These are phyloP conservation scores for Cinchona pubescens DNA, from an alignment of 257 asterid species.

Conservation along the genomic window DNA sequence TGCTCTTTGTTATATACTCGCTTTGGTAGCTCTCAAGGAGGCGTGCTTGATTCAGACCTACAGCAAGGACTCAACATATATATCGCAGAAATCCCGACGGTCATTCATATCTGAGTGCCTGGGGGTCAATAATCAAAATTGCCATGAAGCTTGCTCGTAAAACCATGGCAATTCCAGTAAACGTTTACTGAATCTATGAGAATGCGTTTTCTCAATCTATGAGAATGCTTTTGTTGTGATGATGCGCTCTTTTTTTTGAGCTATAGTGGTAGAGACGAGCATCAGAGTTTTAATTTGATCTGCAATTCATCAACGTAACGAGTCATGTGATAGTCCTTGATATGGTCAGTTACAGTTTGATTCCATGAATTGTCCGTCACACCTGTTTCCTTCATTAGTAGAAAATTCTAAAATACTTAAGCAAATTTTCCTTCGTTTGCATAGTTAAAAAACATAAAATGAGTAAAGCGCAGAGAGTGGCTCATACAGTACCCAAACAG, in stretches of 20 bases:
- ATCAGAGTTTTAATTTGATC: too few species aligned
- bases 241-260: background rate
- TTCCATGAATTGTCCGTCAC: too few species aligned
- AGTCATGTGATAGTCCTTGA: too few species aligned
- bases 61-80: too few species aligned
- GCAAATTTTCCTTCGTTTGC: too few species aligned
- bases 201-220: too few species aligned
- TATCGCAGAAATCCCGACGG: background rate
- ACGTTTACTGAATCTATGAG: too few species aligned
- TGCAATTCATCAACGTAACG: too few species aligned
- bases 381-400: background rate
- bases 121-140: background rate
- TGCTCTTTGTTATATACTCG: constrained; percentile 61
- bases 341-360: too few species aligned
- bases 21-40: constrained; percentile 58
- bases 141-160: background rate
- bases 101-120: background rate
- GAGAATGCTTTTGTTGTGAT: background rate
- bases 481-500: background rate
- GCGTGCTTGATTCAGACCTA: constrained; percentile 36
- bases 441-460: too few species aligned
- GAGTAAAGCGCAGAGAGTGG: background rate
- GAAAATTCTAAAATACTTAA: too few species aligned
- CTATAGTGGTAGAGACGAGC: background rate
- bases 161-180: background rate